Evolutionary conservation across 1,139 yeast species (phyloP), one percentile per base, ranked within the genome.

Genomic region (Kodamaea alishanica): DNA sequence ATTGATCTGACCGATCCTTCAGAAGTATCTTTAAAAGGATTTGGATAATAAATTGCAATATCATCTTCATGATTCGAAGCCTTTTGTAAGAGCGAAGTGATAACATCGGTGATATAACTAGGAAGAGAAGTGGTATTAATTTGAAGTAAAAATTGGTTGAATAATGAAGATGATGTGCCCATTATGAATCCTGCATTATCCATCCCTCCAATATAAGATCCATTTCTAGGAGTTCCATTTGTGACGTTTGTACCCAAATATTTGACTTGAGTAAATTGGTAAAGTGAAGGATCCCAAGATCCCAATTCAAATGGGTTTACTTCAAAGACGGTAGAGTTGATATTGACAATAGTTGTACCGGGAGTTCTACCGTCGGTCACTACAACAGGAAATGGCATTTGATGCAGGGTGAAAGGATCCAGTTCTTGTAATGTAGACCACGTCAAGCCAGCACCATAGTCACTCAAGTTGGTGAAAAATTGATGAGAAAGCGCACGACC

Each of bases 251-350:
- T 75, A 29, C 97, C 97, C 44, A 87, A 59, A 56, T 85, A 88
- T 57, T 79, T 76, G 23, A 81, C 65, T 43, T 82, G 81, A 22
- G 82, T 70, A 63, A 89, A 88, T 22, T 82, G 73, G 44, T 75
- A 70, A 35, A 87, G 61, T 0, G 85, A 71, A 28, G 88, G 84
- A 57, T 89, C 96, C 94, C 95, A 88, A 26, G 94, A 81, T 6
- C 96, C 96, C 60, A 88, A 58, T 63, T 89, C 96, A 51, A 66
- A 86, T 2, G 97, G 90, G 46, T 77, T 84, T 52, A 85, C 69
- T 61, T 89, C 97, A 46, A 85, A 79, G 10, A 84, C 73, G 1
- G 95, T 83, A 7, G 92, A 79, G 56, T 84, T 88, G 10, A 70
- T 64, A 51, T 77, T 72, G 40, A 83, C 65, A 40, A 82, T 69